Evolutionary conservation across 163 green algal species (phyloP).

Genomic region (Scenedesmus sp.): DNA sequence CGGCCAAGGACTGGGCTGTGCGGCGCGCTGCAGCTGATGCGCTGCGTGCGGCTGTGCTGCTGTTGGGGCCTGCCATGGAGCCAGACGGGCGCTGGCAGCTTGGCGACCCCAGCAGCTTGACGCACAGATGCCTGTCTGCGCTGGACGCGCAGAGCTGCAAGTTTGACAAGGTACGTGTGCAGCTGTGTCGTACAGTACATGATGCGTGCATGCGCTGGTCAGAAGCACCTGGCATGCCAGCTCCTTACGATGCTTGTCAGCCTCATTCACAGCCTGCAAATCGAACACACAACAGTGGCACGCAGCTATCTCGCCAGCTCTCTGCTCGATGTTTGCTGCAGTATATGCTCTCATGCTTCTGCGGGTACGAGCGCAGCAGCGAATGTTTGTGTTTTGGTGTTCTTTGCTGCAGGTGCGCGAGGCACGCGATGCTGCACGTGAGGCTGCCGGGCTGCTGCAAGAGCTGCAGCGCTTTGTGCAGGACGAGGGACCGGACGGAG

Average conservation of each 20-base stretch:
- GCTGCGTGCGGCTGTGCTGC: conserved; percentile 32
- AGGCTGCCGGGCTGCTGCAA: conserved; percentile 25
- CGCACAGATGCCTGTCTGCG: conserved; percentile 37
- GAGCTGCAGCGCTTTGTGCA: conserved; percentile 49
- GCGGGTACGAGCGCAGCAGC: too few relatives aligned
- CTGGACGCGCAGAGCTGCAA: conserved; percentile 20
- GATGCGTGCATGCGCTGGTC: background rate
- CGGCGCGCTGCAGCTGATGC: conserved; percentile 50
- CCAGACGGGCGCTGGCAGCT: conserved; percentile 38
- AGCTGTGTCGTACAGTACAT: background rate
- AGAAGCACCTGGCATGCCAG: too few relatives aligned
- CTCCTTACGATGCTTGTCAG: too few relatives aligned
- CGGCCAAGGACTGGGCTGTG: conserved; percentile 44
- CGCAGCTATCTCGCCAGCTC: too few relatives aligned
- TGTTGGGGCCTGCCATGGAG: conserved; percentile 46
- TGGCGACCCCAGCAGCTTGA: conserved; percentile 27
- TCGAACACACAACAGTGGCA: too few relatives aligned
- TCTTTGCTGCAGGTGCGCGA: conserved; percentile 41
- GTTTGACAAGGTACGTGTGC: conserved; percentile 51
- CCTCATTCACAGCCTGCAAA: too few relatives aligned
- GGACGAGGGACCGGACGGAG: conserved; percentile 13
- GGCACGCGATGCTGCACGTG: conserved; percentile 22
- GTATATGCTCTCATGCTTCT: too few relatives aligned
- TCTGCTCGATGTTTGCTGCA: too few relatives aligned
- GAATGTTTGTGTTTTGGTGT: too few relatives aligned